Evolutionary conservation across 768 basidiomycete genomes (phyloP), one percentile per base, ranked within the genome.

Genomic region (Tubosaeta brunneosetosa): DNA sequence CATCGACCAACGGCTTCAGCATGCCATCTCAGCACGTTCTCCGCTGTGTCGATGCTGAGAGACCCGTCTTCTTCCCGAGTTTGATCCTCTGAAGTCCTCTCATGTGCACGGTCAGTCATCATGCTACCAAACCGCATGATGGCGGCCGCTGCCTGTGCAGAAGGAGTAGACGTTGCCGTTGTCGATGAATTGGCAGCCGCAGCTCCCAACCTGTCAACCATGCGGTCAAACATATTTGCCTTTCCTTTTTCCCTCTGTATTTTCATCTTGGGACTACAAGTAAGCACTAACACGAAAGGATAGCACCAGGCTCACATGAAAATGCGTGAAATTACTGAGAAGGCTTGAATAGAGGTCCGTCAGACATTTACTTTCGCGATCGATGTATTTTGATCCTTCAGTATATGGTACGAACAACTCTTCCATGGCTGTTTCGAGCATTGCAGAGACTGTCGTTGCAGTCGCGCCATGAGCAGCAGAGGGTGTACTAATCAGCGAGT

Each of bases 371-470:
- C 82, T 88, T 74, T 99, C 97, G 38, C 85, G 83, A 62, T 98
- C 97, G 4, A 98, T 78, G 65, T 97, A 98, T 51, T 93, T 75
- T 53, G 84, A 84, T 3, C 91, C 93, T 70, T 99, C 95, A 1
- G 86, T 88, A 63, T 94, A 97, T 3, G 92, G 90, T 19, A 94
- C 83, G 57, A 98, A 98, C 17, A 98, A 80, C 64, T 98, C 97
- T 56, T 97, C 97, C 82, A 97, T 86, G 8, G 93, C 90, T 8
- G 83, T 85, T 67, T 98, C 97, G n/a, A 99, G 77, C 90, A 97
- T 92, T 1, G 81, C 74, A 61, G 85, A 78, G 61, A 88, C 80
- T 9, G 81, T 77, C 9, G 79, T 70, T 0, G 76, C 53, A 16
- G 74, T 72, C 22, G 77, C 62, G 2, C 75, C 64, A 16, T 75